Conservation (phyloP, 108 stramenopile species). For the Skeletonema potamos region DNA sequence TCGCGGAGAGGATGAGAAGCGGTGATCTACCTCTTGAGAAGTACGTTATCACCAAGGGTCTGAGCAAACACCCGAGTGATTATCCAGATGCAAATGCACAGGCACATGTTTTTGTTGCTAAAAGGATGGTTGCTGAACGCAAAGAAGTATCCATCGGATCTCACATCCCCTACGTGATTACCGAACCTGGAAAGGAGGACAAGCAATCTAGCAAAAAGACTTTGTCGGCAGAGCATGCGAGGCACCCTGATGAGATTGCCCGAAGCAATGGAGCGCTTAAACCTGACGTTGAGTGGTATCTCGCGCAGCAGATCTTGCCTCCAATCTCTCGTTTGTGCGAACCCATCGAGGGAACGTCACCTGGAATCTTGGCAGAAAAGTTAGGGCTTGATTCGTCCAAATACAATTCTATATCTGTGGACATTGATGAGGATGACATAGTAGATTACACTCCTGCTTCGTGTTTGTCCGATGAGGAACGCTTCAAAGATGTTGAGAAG, state of each 20-base stretch:
- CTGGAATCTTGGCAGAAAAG: conserved; percentile 70
- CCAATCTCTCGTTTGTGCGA: conserved; percentile 97
- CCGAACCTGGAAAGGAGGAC: conserved; percentile 50
- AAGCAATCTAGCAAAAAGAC: conserved; percentile 36
- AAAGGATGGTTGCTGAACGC: conserved; percentile 92
- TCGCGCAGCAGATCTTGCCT: conserved; percentile 96
- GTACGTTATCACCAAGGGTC: conserved; percentile 97
- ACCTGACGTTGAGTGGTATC: conserved; percentile 97
- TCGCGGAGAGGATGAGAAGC: conserved; percentile 85
- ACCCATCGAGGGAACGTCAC: conserved; percentile 94
- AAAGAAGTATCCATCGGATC: conserved; percentile 95
- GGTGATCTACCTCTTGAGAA: conserved; percentile 86
- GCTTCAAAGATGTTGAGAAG: conserved; percentile 84
- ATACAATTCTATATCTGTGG: conserved; percentile 49
- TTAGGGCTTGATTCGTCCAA: conserved; percentile 77
- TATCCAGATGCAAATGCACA: conserved; percentile 97
- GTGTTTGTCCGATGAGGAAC: conserved; percentile 69
- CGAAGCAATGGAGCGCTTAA: conserved; percentile 80
- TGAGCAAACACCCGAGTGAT: conserved; percentile 98
- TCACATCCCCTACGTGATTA: conserved; percentile 99
- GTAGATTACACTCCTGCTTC: conserved; percentile 84
- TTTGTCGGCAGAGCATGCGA: conserved; percentile 81
- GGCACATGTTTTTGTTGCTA: conserved; percentile 97
- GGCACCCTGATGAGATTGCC: conserved; percentile 91
- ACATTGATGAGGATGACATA: conserved; percentile 68